Percentiles rank a stretch among this genome's conserved stretches.
phyloP scores from a whole-genome alignment of 768 basidiomycete species.

The Dioszegia hungarica region DNA sequence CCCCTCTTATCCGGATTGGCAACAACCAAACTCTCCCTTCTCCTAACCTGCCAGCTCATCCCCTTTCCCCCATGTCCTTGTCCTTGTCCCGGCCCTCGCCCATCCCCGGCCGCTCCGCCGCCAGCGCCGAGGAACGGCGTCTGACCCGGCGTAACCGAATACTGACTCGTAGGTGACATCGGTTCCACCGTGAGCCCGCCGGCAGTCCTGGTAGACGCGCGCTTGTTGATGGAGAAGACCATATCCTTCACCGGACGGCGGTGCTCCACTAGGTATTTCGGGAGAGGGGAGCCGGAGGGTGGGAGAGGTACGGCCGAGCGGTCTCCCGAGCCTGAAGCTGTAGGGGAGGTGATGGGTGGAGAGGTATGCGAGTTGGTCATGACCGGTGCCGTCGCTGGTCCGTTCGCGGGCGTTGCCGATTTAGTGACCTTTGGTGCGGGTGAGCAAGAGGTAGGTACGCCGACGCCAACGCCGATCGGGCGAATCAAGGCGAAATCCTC shows the following conservation, averaged over 20 bases:
- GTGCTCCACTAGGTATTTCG: conserved; percentile 13
- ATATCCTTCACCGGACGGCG: conserved; percentile 37
- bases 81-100: too few relatives aligned
- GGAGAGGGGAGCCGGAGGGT: conserved; percentile 18
- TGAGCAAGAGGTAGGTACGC: too few relatives aligned
- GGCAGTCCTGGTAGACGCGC: conserved; percentile 3
- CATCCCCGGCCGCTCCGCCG: background rate
- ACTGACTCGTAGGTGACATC: conserved; percentile 21
- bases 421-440: too few relatives aligned
- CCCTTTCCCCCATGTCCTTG: background rate
- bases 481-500: background rate
- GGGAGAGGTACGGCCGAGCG: background rate
- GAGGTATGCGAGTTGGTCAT: too few relatives aligned
- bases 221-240: conserved; percentile 37
- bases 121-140: background rate
- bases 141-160: conserved; percentile 9
- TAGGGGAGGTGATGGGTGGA: background rate
- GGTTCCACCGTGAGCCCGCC: conserved; percentile 8
- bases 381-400: too few relatives aligned
- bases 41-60: conserved; percentile 28
- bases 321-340: background rate
- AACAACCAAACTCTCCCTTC: conserved; percentile 16
- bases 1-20: conserved; percentile 26
- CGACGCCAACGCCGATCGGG: too few relatives aligned
- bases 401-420: too few relatives aligned